These are phyloP conservation scores for Lentinus brumalis DNA, from an alignment of 768 basidiomycete genomes.

Conservation along the genomic window DNA sequence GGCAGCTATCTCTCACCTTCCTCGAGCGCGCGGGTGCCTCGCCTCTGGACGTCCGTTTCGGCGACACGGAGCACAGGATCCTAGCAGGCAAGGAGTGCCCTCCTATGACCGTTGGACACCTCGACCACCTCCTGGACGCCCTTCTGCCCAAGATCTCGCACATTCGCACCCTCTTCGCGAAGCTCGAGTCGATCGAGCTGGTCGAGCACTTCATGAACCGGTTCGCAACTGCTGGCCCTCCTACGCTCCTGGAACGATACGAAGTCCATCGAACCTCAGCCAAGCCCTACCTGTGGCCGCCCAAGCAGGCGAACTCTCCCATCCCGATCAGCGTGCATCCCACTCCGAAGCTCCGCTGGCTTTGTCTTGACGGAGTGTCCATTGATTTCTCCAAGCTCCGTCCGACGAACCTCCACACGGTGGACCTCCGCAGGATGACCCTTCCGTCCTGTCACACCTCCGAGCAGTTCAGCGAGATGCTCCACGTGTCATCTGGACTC, in stretches of 20 bases:
- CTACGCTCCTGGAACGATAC: conserved; percentile 50
- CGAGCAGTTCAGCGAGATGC: conserved; percentile 46
- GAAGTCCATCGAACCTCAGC: conserved; percentile 60
- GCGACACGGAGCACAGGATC: conserved; percentile 37
- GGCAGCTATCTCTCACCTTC: conserved; percentile 55
- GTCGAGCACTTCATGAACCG: conserved; percentile 46
- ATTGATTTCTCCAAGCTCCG: conserved; percentile 59
- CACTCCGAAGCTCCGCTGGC: conserved; percentile 47
- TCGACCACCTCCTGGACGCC: conserved; percentile 50
- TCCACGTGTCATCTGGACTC: conserved; percentile 39
- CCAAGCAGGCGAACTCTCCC: conserved; percentile 21
- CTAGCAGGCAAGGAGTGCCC: neutral
- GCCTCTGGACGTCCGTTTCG: conserved; percentile 63
- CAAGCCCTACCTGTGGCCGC: conserved; percentile 12
- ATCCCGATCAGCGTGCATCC: conserved; percentile 53
- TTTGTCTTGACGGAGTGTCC: conserved; percentile 60
- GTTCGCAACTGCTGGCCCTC: conserved; percentile 12
- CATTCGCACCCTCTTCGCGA: conserved; percentile 60
- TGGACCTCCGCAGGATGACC: conserved; percentile 67
- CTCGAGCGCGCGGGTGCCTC: conserved; percentile 57
- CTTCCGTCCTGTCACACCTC: conserved; percentile 52
- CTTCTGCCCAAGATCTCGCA: conserved; percentile 54
- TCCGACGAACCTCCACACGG: conserved; percentile 55
- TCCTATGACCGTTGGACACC: conserved; percentile 43
- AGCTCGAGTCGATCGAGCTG: conserved; percentile 58